Base-by-base conservation (phyloP, 1,284 basidiomycete genomes). In the Athelia sp. region DNA sequence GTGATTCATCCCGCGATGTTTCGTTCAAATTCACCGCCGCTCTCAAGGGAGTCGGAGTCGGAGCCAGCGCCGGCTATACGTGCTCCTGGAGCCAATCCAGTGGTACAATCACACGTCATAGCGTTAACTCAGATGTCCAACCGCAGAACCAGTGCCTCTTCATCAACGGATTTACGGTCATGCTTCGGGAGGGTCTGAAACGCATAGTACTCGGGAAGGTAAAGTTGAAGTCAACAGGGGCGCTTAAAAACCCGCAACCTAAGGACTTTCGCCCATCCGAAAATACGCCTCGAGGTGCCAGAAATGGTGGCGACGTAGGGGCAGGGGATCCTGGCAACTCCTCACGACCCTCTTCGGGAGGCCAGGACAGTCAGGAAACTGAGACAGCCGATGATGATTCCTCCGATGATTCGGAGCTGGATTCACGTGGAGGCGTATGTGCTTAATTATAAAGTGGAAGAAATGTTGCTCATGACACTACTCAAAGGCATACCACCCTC, bases 1-100 rank as follows among this genome's bases (percentile, higher is more conserved):
- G 86, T 86, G 44, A 11, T 34, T 11, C 11, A 89, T 77, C 59
- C 85, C 84, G 51, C 82, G 76, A 11, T 34, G 11, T 34, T 11
- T 14, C 14, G 10, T 14, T 13, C 19, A 21, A 13, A 13, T 43
- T 43, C 19, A 43, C 19, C 11, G 19, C 13, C 10, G 13, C n/a
- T n/a, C n/a, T 21, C 19, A 11, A 43, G 11, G 10, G 10, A 11
- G 21, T 43, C 11, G 40, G 19, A 13, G 40, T 19, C 21, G 19
- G 14, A n/a, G n/a, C n/a, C n/a, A n/a, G n/a, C 13, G 40, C 13
- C 10, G 40, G 11, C 10, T 14, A 10, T 21, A 21, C 40, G 10
- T 43, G 11, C 21, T 21, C 19, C 10, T 43, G 40, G 40, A 19
- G 21, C 13, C 10, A 13, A 19, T 19, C 11, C 14, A 13, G 19